Base-by-base conservation (phyloP, 1,284 basidiomycete species). In the Volvariella surrecta region DNA sequence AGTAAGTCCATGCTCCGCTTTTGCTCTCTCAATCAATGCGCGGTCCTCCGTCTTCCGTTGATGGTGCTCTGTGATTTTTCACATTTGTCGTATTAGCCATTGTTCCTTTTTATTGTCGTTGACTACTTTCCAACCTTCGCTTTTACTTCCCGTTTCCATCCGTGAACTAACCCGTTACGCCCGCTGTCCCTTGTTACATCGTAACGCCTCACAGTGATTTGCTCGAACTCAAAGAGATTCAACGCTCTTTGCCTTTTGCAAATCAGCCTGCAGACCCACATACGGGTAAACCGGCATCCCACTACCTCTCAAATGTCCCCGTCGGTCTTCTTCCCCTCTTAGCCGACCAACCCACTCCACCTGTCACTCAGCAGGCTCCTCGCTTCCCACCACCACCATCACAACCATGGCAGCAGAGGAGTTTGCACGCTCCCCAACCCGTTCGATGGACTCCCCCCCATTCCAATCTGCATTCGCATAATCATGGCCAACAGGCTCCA, bases 151-250 rank as follows among this genome's bases (percentile, higher is more conserved):
- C n/a, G 17, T 42, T 31, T 18, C 15, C n/a, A 42, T 37, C 13
- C 17, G 22, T 10, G 16, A 21, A 6, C 38, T 46, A 32, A 44
- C 43, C 39, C 21, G 32, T 34, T 18, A 38, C 40, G 28, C 34
- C 32, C 30, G 11, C 24, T 6, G 6, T 28, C n/a, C n/a, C 24
- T 11, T 28, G 24, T 28, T 28, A 28, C 24, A 28, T 11, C 11
- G 24, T 28, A 13, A 42, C 15, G 18, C 16, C 40, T 16, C 28
- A 42, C 54, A 80, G 77, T 50, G 78, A 81, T 49, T 56, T 81
- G n/a, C 67, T 79, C 7, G 78, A 81, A 53, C 66, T 80, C 22
- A 77, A 76, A 49, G 73, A 74, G 47, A 75, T 81, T 35, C 75
- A 76, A 48, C 67, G 70, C 9, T 75, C 74, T 3, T 61, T 79